Conservation (phyloP, 1,284 basidiomycete genomes). For the Ustilago shanxiensis region DNA sequence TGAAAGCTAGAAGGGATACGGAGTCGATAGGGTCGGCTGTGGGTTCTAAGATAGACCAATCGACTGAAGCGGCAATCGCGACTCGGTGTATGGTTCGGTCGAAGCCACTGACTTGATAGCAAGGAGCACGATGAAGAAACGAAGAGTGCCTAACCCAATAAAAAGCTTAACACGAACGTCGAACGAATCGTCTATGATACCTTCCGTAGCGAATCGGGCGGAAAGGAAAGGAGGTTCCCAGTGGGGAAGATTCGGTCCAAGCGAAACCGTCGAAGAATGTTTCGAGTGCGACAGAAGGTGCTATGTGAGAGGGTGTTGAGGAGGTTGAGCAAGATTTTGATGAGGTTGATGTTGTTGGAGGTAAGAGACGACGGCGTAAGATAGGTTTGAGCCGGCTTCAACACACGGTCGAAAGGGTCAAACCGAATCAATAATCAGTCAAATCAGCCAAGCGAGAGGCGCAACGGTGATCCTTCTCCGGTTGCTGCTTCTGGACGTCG, state of each 20-base stretch:
- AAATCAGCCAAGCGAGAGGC: constrained; percentile 6
- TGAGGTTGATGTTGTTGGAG: neutral
- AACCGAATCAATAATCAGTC: neutral
- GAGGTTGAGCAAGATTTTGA: neutral
- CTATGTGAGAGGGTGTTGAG: neutral
- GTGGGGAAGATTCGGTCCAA: neutral
- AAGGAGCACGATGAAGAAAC: neutral
- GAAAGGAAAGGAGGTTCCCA: neutral
- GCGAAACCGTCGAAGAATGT: neutral
- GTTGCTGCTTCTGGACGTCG: constrained; percentile 7
- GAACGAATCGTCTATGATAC: constrained; percentile 1
- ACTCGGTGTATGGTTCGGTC: neutral
- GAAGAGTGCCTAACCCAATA: neutral
- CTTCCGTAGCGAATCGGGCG: neutral
- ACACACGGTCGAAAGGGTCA: neutral
- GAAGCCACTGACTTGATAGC: constrained; percentile 11
- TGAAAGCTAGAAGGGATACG: neutral
- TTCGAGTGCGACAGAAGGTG: neutral
- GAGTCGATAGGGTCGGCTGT: constrained; percentile 6
- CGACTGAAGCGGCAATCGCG: neutral
- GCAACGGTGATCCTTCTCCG: constrained; percentile 13
- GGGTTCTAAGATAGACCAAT: neutral
- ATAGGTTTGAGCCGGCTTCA: neutral
- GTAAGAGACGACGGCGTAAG: neutral
- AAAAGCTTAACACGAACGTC: neutral